phyloP scores from a whole-genome alignment of 2,329 filamentous ascomycete species.

The Colletotrichum endophyticum region DNA sequence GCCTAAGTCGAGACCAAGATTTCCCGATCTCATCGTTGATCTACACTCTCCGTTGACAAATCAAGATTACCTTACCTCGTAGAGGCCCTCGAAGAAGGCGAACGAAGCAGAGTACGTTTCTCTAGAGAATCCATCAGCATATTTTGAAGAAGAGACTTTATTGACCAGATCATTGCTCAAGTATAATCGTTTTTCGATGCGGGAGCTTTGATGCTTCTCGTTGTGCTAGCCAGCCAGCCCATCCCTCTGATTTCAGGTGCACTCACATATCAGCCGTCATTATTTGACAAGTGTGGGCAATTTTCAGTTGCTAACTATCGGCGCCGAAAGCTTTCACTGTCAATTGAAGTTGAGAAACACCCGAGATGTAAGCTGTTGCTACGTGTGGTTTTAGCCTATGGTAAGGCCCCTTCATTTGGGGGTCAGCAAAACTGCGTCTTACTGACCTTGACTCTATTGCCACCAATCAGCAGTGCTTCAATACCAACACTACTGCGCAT shows the following conservation, averaged over 20 bases:
- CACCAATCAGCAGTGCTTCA: not conserved
- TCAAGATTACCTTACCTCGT: constrained; percentile 52
- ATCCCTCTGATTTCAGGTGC: not conserved
- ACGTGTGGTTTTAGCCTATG: not conserved
- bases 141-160: not conserved
- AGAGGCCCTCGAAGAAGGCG: constrained; percentile 83
- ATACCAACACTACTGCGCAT: not conserved
- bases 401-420: not conserved
- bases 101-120: constrained; percentile 75
- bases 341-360: not conserved
- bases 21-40: not conserved
- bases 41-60: not conserved
- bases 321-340: not conserved
- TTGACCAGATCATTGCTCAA: not conserved
- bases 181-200: not conserved
- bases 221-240: not conserved
- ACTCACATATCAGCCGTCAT: not conserved
- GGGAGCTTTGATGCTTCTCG: not conserved
- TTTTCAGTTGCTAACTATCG: not conserved
- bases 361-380: not conserved
- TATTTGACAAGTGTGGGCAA: not conserved
- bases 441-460: not conserved
- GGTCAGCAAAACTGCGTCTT: not conserved
- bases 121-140: not conserved
- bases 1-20: not conserved